Evolutionary conservation across 495 filamentous ascomycete genomes (phyloP).

Genomic region (Pseudoneurospora amorphoporcata): DNA sequence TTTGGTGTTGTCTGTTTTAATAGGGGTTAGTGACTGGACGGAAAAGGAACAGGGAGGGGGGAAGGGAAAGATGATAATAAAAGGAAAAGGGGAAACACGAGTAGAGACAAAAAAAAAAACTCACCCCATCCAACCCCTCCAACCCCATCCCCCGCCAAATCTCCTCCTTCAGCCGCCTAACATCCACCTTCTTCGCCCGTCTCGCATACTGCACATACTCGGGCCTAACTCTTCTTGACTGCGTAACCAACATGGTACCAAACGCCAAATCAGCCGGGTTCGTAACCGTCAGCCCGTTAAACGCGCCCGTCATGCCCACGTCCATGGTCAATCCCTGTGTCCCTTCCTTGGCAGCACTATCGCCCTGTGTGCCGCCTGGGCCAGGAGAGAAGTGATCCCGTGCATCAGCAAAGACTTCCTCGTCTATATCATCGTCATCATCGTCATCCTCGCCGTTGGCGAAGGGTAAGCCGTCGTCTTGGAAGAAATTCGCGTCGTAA

Average conservation of each 20-base stretch:
- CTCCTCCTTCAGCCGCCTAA: constrained; percentile 85
- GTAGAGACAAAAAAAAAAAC: constrained; percentile 9
- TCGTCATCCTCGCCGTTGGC: constrained; percentile 59
- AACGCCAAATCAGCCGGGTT: constrained; percentile 55
- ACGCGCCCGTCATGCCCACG: constrained; percentile 37
- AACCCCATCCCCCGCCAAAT: constrained; percentile 86
- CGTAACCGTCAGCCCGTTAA: constrained; percentile 38
- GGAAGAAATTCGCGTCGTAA: constrained; percentile 97
- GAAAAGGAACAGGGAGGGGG: neutral
- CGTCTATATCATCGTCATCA: constrained; percentile 58
- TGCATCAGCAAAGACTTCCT: constrained; percentile 77
- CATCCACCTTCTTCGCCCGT: constrained; percentile 98
- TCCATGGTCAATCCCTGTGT: constrained; percentile 21
- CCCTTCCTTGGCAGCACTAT: constrained; percentile 2
- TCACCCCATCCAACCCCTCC: constrained; percentile 34
- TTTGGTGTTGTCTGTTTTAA: neutral
- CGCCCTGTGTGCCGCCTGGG: constrained; percentile 40
- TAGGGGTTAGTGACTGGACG: neutral
- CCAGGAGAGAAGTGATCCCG: constrained; percentile 78
- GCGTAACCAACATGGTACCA: constrained; percentile 88
- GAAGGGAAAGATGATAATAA: neutral
- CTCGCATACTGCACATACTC: constrained; percentile 96
- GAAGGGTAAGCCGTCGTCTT: constrained; percentile 79
- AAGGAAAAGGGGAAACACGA: constrained; percentile 8
- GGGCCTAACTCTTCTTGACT: constrained; percentile 67